Base-by-base conservation (phyloP, 2,329 filamentous ascomycete species). In the Bipolaris gigantea region DNA sequence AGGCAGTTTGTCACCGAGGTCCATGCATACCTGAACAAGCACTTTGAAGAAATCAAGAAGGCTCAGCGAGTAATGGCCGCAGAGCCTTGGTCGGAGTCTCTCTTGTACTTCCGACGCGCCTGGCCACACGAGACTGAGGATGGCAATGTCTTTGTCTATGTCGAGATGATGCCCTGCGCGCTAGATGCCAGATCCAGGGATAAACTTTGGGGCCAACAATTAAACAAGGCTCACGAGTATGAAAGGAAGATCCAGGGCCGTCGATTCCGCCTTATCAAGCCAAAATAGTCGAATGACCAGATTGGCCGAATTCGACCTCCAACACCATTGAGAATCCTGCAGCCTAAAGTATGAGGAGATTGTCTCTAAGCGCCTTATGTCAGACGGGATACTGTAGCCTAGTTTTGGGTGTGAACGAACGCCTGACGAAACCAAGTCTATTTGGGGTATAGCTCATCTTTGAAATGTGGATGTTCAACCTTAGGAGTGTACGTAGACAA, bases 1-100 rank as follows among this genome's bases (percentile, higher is more conserved):
- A 7, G 50, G 16, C 54, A 59, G 23, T 59, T 57, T n/a, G 52
- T 61, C 25, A 51, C 50, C 5, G n/a, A 44, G 13, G 34, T 33
- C 5, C 50, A 53, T 10, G 39, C 44, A n/a, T 53, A 49, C 15
- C 8, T 44, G 4, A 45, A 49, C 13, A 15, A 21, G 10, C 30
- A 48, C 8, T 16, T 39, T 16, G 40, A 23, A 3, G n/a, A 38
- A 4, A 2, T 53, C 11, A 49, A 40, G 16, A 7, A 30, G 16
- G 32, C 38, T 19, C 11, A 38, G 23, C 15, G 27, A 19, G 9
- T 21, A 8, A 8, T 25, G 5, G 18, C 10, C 5, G 13, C 38
- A 40, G 6, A 5, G 19, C 38, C 38, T 15, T 21, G 16, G 10
- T 19, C 18, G 2, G 16, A 25, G 19, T 15, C 19, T 15, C n/a